Conservation (phyloP, 148 eudicot genomes). For the Linanthus parryae region DNA sequence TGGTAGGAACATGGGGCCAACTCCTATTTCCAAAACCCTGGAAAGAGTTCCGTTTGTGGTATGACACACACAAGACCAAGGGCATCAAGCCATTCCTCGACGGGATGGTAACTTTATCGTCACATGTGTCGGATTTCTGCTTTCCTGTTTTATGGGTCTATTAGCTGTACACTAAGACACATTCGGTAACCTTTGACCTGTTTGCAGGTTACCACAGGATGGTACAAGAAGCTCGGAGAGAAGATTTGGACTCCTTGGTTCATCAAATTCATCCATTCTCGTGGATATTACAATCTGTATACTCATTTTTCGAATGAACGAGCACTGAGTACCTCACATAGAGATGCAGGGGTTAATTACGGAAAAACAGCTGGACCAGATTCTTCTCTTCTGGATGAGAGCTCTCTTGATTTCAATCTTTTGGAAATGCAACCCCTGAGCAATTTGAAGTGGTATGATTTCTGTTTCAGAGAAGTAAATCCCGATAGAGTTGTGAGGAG, state of each 20-base stretch:
- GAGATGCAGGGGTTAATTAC: slow-evolving; percentile 94
- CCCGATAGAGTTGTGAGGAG: slow-evolving; percentile 50
- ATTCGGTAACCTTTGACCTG: too few species aligned
- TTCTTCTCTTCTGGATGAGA: slow-evolving; percentile 54
- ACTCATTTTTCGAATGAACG: slow-evolving; percentile 66
- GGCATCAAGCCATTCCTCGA: slow-evolving; percentile 72
- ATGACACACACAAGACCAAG: slow-evolving; percentile 71
- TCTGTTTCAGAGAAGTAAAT: slow-evolving; percentile 75
- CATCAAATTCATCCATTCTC: slow-evolving; percentile 76
- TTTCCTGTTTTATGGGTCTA: too few species aligned
- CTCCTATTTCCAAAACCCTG: slow-evolving; percentile 92
- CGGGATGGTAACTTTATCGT: slow-evolving; percentile 98
- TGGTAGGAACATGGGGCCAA: slow-evolving; percentile 98
- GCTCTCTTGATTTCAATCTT: slow-evolving; percentile 32
- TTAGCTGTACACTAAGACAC: too few species aligned
- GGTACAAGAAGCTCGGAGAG: slow-evolving; percentile 96
- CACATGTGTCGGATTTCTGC: too few species aligned
- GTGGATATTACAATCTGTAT: slow-evolving; percentile 79
- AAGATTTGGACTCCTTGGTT: slow-evolving; percentile 99
- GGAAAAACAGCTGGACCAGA: slow-evolving; percentile 93
- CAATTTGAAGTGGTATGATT: slow-evolving; percentile 76
- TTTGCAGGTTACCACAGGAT: slow-evolving; percentile 83
- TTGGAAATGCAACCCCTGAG: slow-evolving; percentile 52
- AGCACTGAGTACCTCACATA: slow-evolving; percentile 81
- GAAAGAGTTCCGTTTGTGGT: slow-evolving; percentile 94